Evolutionary conservation across 495 filamentous ascomycete species (phyloP), one percentile per base, ranked within the genome.

Genomic region (Aspergillus asperescens): DNA sequence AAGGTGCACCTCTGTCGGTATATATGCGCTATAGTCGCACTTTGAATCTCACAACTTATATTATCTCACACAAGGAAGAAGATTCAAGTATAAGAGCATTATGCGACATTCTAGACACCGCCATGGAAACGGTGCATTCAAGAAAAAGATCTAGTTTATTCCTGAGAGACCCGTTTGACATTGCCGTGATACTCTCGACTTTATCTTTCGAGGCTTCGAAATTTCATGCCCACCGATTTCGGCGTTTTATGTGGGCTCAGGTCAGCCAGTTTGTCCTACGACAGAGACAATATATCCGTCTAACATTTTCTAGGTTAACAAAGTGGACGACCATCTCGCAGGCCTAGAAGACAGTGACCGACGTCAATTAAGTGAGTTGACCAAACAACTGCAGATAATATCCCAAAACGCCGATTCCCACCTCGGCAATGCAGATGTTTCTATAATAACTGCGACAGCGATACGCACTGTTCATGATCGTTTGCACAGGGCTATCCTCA

Each of bases 121-220:
- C 40, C 9, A 24, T 43, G 3, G 20, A 43, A 25, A 43, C 20
- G 13, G 22, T 12, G 1, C 35, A 9, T 9, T 15, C 35, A 19
- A 38, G 13, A 19, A 13, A 43, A n/a, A 24, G 40, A 27, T 8
- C 40, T 4, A 43, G 16, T 22, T 9, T 43, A 13, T 28, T 43
- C 9, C 20, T 43, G 3, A 24, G 24, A 6, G 40, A 43, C n/a
- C 40, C 40, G 1, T 43, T 42, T 7, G 40, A 43, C 24, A 25
- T 43, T 18, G 40, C 24, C 9, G 24, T 28, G n/a, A 43, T 43
- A 4, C 22, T 43, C 3, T 43, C 40, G 10, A 43, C 40, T 3
- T n/a, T 43, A 12, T 43, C 40, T n/a, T 43, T 43, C 40, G 40
- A 43, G 23, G 40, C 40, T 4, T 43, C 40, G 5, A 43, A 43